Evolutionary conservation across 306 rosid genomes (phyloP), one percentile per base, ranked within the genome.

Genomic region (Gleditsia sinensis): DNA sequence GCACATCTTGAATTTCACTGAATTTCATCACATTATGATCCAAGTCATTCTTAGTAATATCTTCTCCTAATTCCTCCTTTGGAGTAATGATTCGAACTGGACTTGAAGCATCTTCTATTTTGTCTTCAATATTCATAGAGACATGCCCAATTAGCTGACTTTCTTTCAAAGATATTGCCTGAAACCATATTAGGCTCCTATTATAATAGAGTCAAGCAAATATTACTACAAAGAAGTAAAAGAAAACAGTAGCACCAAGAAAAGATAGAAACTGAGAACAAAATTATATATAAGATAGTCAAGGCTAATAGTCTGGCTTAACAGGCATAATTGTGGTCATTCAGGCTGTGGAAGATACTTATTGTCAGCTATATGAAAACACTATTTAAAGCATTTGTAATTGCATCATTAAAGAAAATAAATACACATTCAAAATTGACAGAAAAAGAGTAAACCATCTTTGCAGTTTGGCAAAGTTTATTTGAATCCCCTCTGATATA

Each of bases 111-210:
- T 87, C 87, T 65, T 87, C 86, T 11, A 62, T 55, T 9, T 55
- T 48, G 58, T 77, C 85, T 81, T 85, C 97, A 71, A 90, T 78
- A 83, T 88, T 88, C 83, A 69, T 57, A 65, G 81, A 78, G 54
- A 88, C 88, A 84, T 82, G 85, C 67, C 89, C 87, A 16, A 92
- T 83, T 24, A 94, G 88, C 86, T 91, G 95, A 76, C 79, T 90
- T 82, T 91, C 98, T 86, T 92, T 92, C 69, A 82, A 21, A 79
- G 89, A 81, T 84, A 94, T 90, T 24, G 89, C 95, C 98, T 94
- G 91, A 81, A 87, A 86, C 69, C 72, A 80, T 30, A 79, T 71
- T 32, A 71, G 51, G 67, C 27, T 76, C 77, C 69, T 63, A 70
- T 75, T 59, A 67, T 81, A 51, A 71, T 57, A 40, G 45, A 37